Base-by-base conservation (phyloP, 805 yeast species). In the Pichia phayaonensis region DNA sequence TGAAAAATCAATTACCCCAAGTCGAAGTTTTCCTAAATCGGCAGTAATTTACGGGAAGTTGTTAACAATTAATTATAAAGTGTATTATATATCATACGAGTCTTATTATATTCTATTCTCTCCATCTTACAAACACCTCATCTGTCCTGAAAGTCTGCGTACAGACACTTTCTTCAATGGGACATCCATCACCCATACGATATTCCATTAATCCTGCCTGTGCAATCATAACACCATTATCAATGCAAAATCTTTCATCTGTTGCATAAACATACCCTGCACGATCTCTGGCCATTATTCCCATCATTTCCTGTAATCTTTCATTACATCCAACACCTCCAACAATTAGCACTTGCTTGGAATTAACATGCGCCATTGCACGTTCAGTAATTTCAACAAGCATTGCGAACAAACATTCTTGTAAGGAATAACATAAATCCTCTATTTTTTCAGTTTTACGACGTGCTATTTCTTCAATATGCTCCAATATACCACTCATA, bases 321-420 rank as follows among this genome's bases (percentile, higher is more conserved):
- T 82, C 84, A 62, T 94, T 94, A 58, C 96, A 89, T 0, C 99
- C 99, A n/a, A 94, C 99, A 23, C 99, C 99, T 13, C 99, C 99
- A 2, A 94, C 99, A 46, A 94, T 88, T 45, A 94, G 72, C 20
- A 94, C 99, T 64, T 90, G 96, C 54, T 79, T 78, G 4, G 95
- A 77, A 58, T 84, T 83, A 3, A 92, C 98, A 62, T 94, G 99
- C 0, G 99, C 99, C 95, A 94, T 86, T 2, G 99, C 99, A 40
- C 99, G 74, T 64, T 94, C 99, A 0, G 99, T 94, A 59, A 94
- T 94, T 66, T 94, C 99, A 18, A 94, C 97, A 53, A 94, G 75
- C 99, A 94, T 94, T 12, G 97, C 90, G 66, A 86, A 94, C 27
- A 94, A 70, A 36, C 89, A 85, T 61, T 94, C 99, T 62, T 94